A percentile compares a stretch with the other conserved stretches of the same genome.
These are phyloP conservation scores for Candida stauntonica DNA, from an alignment of 805 yeast species.

Conservation along the genomic window DNA sequence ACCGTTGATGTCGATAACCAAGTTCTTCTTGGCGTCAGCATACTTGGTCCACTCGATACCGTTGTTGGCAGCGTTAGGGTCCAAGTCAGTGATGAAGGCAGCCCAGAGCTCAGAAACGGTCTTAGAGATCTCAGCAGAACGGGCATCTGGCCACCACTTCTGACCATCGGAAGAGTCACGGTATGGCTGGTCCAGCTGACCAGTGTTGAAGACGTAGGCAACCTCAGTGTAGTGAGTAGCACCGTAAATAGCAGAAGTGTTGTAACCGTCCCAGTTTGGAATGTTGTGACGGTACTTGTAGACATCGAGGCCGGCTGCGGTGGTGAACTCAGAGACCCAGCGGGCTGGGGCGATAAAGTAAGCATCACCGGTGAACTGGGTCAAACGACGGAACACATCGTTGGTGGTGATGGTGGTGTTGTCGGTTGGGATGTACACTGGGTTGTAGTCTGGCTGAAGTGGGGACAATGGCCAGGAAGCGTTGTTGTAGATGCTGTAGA, in stretches of 20 bases:
- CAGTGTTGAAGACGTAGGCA: slow-evolving; percentile 11
- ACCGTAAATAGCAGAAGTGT: slow-evolving; percentile 6
- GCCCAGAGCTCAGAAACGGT: slow-evolving; percentile 11
- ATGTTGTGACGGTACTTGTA: slow-evolving; percentile 14
- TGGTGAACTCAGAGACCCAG: slow-evolving; percentile 5
- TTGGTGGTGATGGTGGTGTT: slow-evolving; percentile 1
- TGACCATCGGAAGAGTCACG: slow-evolving; percentile 9
- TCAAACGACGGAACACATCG: slow-evolving; percentile 2
- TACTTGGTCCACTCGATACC: slow-evolving; percentile 9
- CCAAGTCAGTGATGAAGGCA: slow-evolving; percentile 10
- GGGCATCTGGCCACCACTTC: slow-evolving; percentile 9
- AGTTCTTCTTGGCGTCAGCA: slow-evolving; percentile 2
- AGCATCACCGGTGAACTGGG: slow-evolving; percentile 11
- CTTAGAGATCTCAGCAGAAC: slow-evolving; percentile 7
- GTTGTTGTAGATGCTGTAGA: slow-evolving; percentile 5
- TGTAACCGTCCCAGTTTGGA: slow-evolving; percentile 5
- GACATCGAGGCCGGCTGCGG: slow-evolving; percentile 3
- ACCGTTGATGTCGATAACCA: slow-evolving; percentile 11
- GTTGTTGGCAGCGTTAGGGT: slow-evolving; percentile 9
- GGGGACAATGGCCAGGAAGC: slow-evolving; percentile 6
- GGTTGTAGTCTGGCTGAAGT: slow-evolving; percentile 16
- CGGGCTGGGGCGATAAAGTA: slow-evolving; percentile 16
- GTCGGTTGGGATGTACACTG: slow-evolving; percentile 5
- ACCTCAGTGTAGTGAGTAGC: slow-evolving; percentile 11
- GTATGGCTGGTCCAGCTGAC: slow-evolving; percentile 5